These are phyloP conservation scores for Blastobotrys americana DNA, from an alignment of 805 yeast species.

Conservation along the genomic window DNA sequence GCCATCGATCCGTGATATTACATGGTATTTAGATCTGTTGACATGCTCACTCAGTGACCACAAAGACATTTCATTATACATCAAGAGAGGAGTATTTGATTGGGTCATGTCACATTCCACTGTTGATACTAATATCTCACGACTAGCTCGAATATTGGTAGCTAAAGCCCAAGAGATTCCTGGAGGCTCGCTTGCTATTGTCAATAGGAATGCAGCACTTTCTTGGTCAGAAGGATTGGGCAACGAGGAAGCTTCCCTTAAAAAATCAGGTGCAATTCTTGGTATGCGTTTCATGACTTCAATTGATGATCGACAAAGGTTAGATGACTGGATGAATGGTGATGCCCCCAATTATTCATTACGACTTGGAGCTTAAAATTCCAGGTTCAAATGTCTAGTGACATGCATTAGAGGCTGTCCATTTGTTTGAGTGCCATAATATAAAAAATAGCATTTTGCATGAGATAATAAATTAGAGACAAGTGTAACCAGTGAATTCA, in stretches of 20 bases:
- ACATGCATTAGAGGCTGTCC: too few relatives aligned
- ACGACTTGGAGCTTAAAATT: background rate
- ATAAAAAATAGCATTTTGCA: too few relatives aligned
- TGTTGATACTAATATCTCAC: background rate
- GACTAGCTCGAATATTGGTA: constrained; percentile 9
- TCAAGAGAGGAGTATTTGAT: constrained; percentile 54
- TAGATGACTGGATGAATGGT: background rate
- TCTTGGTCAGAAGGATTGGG: constrained; percentile 11
- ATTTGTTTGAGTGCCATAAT: too few relatives aligned
- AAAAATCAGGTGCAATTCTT: background rate
- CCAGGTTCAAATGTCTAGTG: too few relatives aligned
- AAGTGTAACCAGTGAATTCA: too few relatives aligned
- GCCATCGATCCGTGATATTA: constrained; percentile 47
- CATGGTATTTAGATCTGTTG: constrained; percentile 57
- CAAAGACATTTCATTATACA: constrained; percentile 48
- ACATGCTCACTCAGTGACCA: constrained; percentile 40
- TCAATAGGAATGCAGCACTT: constrained; percentile 17
- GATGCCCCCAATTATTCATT: background rate
- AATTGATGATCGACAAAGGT: background rate
- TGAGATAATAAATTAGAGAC: too few relatives aligned
- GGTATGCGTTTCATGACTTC: background rate
- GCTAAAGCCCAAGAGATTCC: constrained; percentile 16
- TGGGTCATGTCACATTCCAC: constrained; percentile 47
- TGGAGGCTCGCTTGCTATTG: constrained; percentile 16
- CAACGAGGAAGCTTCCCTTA: background rate